Conservation (phyloP, 805 yeast species). For the Kuraishia piskuri region DNA sequence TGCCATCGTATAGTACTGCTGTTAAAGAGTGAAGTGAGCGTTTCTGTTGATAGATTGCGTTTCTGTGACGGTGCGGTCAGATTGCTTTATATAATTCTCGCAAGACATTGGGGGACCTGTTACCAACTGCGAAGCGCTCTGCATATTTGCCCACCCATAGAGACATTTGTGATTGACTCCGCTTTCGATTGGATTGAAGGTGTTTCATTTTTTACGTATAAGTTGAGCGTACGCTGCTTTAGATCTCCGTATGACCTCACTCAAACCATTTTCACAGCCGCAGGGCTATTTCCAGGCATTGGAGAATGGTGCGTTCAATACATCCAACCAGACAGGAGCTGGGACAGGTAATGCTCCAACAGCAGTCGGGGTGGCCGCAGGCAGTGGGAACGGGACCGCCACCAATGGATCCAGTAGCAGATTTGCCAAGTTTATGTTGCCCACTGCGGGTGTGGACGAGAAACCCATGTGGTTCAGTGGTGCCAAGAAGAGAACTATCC, state of each 20-base stretch:
- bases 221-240: too few species aligned
- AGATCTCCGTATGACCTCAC: not conserved
- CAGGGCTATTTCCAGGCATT: not conserved
- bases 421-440: not conserved
- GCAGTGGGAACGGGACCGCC: not conserved
- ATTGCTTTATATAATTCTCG: too few species aligned
- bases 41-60: too few species aligned
- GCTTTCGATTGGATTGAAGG: too few species aligned
- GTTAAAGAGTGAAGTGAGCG: too few species aligned
- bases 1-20: too few species aligned
- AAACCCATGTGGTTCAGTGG: slow-evolving; percentile 1
- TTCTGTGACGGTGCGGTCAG: too few species aligned
- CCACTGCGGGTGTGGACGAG: slow-evolving; percentile 1
- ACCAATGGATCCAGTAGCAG: not conserved
- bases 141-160: too few species aligned
- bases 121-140: too few species aligned
- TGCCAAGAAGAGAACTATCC: slow-evolving; percentile 2
- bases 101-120: too few species aligned
- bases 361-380: not conserved
- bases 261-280: not conserved
- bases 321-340: not conserved
- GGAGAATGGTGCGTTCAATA: not conserved
- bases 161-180: too few species aligned
- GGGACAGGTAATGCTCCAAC: not conserved
- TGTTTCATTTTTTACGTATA: too few species aligned